Evolutionary conservation across 441 rosid genomes (phyloP), one percentile per base, ranked within the genome.

Genomic region (Erodium moschatum): DNA sequence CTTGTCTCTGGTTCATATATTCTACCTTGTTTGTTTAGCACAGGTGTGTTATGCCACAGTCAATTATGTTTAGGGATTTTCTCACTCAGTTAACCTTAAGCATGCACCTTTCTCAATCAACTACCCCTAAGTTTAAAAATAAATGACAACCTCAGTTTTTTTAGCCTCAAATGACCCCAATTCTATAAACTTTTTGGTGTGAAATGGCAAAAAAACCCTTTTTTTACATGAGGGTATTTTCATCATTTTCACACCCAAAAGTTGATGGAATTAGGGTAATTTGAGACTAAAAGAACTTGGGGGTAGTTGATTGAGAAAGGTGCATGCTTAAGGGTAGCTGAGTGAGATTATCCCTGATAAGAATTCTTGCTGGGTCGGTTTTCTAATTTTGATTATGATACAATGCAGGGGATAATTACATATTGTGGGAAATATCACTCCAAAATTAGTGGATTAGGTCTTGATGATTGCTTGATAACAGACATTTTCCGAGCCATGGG

Each of bases 1-100:
- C 68, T 72, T 91, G 69, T 83, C 96, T 70, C 90, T 92, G 71
- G 85, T 96, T 76, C 99, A 92, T 83, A 64, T 89, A 66, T 92
- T 92, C 86, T 82, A 96, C 80, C 71, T 74, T 68, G 97, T 91
- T 77, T 78, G 89, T 71, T 61, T 90, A 65, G 77, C 86, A 76
- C 99, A 96, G 99, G 99, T 92, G 67, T 71, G 83, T 69, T 58
- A 72, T 70, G 56, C 67, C 72, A 40, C 72, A 31, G 15, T 66
- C 38, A 64, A 44, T 68, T 56, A 60, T 21, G 46, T 69, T 50
- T 46, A 46, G 44, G 44, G 44, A 40, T 8, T 8, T 5, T 40
- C 44, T 40, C 44, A 40, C 44, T 40, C 7, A 40, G 12, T 6
- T 7, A 40, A 11, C 44, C 44, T 40, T 40, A 40, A 40, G 12